phyloP scores from a whole-genome alignment of 306 rosid genomes.

The Citrullus colocynthis region DNA sequence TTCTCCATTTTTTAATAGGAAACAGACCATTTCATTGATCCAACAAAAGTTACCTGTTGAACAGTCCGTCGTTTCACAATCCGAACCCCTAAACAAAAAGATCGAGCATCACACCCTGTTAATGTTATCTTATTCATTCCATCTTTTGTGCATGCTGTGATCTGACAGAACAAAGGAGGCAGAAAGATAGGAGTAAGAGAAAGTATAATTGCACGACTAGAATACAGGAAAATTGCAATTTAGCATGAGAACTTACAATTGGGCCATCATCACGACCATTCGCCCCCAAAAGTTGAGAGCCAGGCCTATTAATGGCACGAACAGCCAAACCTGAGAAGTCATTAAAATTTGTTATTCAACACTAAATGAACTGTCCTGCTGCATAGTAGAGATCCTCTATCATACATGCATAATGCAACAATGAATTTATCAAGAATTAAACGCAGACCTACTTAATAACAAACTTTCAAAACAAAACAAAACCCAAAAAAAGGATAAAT shows the following conservation, averaged over 20 bases:
- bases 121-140: conserved; percentile 83
- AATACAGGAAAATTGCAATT: not conserved
- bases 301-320: conserved; percentile 88
- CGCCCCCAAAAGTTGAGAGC: conserved; percentile 86
- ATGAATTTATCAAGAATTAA: not conserved
- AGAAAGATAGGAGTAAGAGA: conserved; percentile 11
- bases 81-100: conserved; percentile 89
- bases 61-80: conserved; percentile 66
- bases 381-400: not conserved
- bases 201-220: not conserved
- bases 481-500: not conserved
- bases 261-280: conserved; percentile 99
- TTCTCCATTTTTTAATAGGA: not conserved
- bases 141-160: conserved; percentile 64
- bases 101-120: conserved; percentile 79
- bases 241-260: conserved; percentile 47
- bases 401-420: not conserved
- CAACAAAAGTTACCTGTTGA: conserved; percentile 52
- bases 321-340: conserved; percentile 53
- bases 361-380: not conserved
- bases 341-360: not conserved
- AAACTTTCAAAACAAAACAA: not conserved
- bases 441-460: not conserved
- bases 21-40: not conserved
- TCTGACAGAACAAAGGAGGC: conserved; percentile 44